Conservation (phyloP, 768 basidiomycete genomes). For the Termitomyces sp. region DNA sequence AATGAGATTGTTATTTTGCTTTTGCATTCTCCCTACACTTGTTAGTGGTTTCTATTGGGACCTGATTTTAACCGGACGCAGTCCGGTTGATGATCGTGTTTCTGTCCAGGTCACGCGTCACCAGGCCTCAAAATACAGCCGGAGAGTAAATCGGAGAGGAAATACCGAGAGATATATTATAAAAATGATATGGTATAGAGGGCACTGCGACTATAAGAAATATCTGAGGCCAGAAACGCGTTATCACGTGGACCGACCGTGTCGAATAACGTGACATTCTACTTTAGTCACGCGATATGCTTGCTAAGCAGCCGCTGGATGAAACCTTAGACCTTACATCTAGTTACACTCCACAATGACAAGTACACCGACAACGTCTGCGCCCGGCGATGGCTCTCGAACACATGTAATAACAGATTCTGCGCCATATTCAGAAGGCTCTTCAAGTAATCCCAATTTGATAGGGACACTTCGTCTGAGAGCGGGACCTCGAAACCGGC, state of each 20-base stretch:
- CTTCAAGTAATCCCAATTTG: conserved; percentile 13
- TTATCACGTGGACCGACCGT: background rate
- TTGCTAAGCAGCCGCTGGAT: background rate
- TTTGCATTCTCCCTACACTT: too few species aligned
- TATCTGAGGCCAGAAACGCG: background rate
- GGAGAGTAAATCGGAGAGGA: too few species aligned
- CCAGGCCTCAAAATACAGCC: too few species aligned
- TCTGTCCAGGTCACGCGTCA: too few species aligned
- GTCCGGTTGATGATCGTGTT: too few species aligned
- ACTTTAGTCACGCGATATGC: background rate
- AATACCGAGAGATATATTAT: too few species aligned
- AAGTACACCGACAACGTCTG: conserved; percentile 30
- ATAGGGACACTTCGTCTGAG: conserved; percentile 49
- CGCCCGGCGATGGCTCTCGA: conserved; percentile 48
- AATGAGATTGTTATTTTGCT: too few species aligned
- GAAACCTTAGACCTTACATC: too few species aligned
- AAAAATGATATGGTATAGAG: too few species aligned
- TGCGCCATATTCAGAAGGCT: conserved; percentile 13
- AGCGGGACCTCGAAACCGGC: conserved; percentile 42
- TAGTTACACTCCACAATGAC: conserved; percentile 5
- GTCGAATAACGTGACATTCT: background rate
- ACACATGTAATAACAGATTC: conserved; percentile 43
- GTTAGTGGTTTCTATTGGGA: too few species aligned
- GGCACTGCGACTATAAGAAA: background rate
- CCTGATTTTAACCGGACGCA: too few species aligned